Evolutionary conservation across 2,329 filamentous ascomycete genomes (phyloP).

Genomic region (Cladophialophora chaetospira): DNA sequence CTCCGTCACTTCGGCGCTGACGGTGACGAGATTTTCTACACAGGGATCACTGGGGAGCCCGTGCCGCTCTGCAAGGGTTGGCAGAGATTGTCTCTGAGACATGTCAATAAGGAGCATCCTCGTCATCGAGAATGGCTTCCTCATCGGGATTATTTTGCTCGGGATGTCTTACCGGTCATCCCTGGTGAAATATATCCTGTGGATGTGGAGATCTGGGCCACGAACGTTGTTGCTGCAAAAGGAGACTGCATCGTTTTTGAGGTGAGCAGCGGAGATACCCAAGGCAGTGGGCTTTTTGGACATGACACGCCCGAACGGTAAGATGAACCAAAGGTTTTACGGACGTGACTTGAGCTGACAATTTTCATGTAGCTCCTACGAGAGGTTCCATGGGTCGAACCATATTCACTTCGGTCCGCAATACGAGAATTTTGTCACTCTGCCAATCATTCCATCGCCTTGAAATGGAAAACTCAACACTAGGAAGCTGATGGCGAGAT

Average conservation of each 20-base stretch:
- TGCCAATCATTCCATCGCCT: slow-evolving; percentile 50
- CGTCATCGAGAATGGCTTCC: slow-evolving; percentile 51
- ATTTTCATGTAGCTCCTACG: slow-evolving; percentile 40
- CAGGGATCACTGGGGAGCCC: slow-evolving; percentile 57
- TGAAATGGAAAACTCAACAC: not conserved
- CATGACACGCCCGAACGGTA: slow-evolving; percentile 36
- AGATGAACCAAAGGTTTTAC: slow-evolving; percentile 16
- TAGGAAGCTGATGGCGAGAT: not conserved
- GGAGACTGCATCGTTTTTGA: slow-evolving; percentile 37
- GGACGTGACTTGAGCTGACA: slow-evolving; percentile 45
- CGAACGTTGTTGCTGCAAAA: slow-evolving; percentile 41
- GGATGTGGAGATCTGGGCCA: slow-evolving; percentile 49
- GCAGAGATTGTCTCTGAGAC: slow-evolving; percentile 55
- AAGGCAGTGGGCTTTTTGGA: slow-evolving; percentile 39
- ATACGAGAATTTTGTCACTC: slow-evolving; percentile 50
- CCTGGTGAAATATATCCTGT: slow-evolving; percentile 54
- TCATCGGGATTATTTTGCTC: slow-evolving; percentile 54
- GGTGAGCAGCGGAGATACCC: slow-evolving; percentile 51
- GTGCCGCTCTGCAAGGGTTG: slow-evolving; percentile 58
- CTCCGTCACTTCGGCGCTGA: slow-evolving; percentile 53
- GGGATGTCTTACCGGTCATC: slow-evolving; percentile 50
- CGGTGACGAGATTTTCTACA: slow-evolving; percentile 58
- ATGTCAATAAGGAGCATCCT: slow-evolving; percentile 47
- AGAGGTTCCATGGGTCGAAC: slow-evolving; percentile 51
- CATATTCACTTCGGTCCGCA: slow-evolving; percentile 51